phyloP scores from a whole-genome alignment of 495 filamentous ascomycete species.

The Copromyces sp. region DNA sequence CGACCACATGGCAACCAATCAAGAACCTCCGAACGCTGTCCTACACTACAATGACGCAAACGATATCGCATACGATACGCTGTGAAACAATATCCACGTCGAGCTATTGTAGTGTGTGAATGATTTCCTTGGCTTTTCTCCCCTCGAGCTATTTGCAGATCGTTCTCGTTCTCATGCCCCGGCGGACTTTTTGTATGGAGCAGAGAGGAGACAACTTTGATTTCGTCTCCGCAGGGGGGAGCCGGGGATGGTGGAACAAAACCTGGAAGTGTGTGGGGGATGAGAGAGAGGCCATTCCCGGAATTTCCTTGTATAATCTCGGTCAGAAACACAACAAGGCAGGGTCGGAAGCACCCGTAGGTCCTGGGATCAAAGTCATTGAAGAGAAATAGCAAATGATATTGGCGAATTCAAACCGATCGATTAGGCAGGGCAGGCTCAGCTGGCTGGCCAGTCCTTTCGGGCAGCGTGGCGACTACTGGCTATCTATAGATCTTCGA shows the following conservation, averaged over 20 bases:
- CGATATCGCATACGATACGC: background rate
- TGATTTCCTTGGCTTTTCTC: background rate
- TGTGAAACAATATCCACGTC: background rate
- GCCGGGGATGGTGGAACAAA: background rate
- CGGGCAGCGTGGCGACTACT: background rate
- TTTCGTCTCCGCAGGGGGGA: background rate
- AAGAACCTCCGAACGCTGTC: background rate
- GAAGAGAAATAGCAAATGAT: background rate
- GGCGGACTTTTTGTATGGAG: background rate
- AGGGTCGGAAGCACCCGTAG: background rate
- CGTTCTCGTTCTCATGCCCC: background rate
- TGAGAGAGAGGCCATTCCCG: background rate
- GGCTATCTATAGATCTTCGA: background rate
- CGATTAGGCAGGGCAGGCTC: background rate
- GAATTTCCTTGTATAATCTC: background rate
- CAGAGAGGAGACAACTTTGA: background rate
- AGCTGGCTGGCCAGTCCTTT: background rate
- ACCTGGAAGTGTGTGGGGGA: background rate
- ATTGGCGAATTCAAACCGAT: background rate
- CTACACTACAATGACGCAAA: background rate
- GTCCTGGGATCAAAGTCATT: too few relatives aligned
- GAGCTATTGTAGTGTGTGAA: background rate
- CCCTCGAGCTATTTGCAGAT: background rate
- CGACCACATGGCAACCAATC: background rate
- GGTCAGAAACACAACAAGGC: background rate